These are phyloP conservation scores for Scheffersomyces segobiensis DNA, from an alignment of 1,139 yeast genomes.

Conservation along the genomic window DNA sequence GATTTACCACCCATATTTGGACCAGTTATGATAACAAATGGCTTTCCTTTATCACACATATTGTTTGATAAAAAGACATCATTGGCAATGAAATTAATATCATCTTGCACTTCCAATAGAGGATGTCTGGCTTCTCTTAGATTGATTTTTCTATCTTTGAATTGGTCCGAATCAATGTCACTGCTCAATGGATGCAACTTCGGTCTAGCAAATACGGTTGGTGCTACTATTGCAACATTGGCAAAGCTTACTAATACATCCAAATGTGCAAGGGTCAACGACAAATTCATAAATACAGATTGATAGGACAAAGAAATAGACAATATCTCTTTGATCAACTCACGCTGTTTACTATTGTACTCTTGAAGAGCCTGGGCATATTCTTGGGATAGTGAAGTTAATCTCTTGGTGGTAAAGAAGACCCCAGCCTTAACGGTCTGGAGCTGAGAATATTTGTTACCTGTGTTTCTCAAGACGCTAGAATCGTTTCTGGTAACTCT, in stretches of 20 bases:
- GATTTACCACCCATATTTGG: slow-evolving; percentile 99
- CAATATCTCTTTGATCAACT: slow-evolving; percentile 79
- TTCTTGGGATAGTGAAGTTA: slow-evolving; percentile 60
- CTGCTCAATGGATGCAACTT: slow-evolving; percentile 49
- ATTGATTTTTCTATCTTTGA: slow-evolving; percentile 49
- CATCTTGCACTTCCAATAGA: slow-evolving; percentile 89
- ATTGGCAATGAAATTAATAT: slow-evolving; percentile 81
- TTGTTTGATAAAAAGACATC: slow-evolving; percentile 58
- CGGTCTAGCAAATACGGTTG: slow-evolving; percentile 79
- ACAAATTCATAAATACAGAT: slow-evolving; percentile 69
- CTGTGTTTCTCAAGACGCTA: slow-evolving; percentile 63
- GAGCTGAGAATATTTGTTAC: slow-evolving; percentile 66
- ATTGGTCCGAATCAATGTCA: slow-evolving; percentile 24
- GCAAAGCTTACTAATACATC: slow-evolving; percentile 89
- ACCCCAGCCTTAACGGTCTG: slow-evolving; percentile 96
- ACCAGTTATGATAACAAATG: slow-evolving; percentile 87
- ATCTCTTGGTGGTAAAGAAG: slow-evolving; percentile 72
- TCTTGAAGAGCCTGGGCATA: slow-evolving; percentile 60
- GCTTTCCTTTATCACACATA: slow-evolving; percentile 41
- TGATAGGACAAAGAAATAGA: slow-evolving; percentile 78
- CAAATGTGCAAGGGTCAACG: slow-evolving; percentile 64
- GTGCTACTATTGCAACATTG: slow-evolving; percentile 80
- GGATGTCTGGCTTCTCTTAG: slow-evolving; percentile 87
- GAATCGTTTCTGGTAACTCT: slow-evolving; percentile 91
- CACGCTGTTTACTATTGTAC: slow-evolving; percentile 73